Conservation (phyloP, 2,329 filamentous ascomycete genomes). For the Onygenales sp. region DNA sequence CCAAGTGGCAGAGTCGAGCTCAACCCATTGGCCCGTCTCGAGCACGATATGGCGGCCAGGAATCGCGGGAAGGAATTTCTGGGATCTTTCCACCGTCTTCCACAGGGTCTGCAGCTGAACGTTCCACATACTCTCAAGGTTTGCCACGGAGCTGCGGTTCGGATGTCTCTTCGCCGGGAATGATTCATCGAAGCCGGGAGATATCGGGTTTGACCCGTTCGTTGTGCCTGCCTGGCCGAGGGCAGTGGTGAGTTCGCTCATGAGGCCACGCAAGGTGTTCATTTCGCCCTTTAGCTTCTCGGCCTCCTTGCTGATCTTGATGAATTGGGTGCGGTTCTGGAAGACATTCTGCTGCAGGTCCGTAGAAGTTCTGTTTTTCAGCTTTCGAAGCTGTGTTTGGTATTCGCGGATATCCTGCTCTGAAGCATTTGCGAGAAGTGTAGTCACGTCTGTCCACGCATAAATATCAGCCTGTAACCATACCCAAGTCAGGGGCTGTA, state of each 20-base stretch:
- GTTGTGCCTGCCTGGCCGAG: conserved; percentile 35
- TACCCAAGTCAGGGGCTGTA: background rate
- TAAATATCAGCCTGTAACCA: background rate
- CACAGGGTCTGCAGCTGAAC: conserved; percentile 69
- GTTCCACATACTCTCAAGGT: conserved; percentile 59
- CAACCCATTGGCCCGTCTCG: conserved; percentile 88
- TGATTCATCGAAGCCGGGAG: conserved; percentile 43
- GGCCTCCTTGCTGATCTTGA: conserved; percentile 98
- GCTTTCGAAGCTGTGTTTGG: conserved; percentile 62
- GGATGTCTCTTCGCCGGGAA: conserved; percentile 47
- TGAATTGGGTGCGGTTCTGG: conserved; percentile 95
- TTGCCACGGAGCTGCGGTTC: conserved; percentile 82
- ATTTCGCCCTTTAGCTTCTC: conserved; percentile 97
- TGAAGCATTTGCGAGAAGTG: conserved; percentile 69
- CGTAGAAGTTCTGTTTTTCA: conserved; percentile 67
- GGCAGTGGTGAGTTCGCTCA: conserved; percentile 82
- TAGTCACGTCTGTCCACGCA: conserved; percentile 37
- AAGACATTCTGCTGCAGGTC: conserved; percentile 94
- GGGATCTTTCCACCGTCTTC: conserved; percentile 95
- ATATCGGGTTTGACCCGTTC: conserved; percentile 46
- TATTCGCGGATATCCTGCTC: conserved; percentile 80
- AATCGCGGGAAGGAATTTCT: conserved; percentile 88
- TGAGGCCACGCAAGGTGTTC: conserved; percentile 78
- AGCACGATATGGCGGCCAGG: conserved; percentile 89
- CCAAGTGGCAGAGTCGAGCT: conserved; percentile 95